Conservation (phyloP, 768 basidiomycete genomes). For the Auricularia sp. region DNA sequence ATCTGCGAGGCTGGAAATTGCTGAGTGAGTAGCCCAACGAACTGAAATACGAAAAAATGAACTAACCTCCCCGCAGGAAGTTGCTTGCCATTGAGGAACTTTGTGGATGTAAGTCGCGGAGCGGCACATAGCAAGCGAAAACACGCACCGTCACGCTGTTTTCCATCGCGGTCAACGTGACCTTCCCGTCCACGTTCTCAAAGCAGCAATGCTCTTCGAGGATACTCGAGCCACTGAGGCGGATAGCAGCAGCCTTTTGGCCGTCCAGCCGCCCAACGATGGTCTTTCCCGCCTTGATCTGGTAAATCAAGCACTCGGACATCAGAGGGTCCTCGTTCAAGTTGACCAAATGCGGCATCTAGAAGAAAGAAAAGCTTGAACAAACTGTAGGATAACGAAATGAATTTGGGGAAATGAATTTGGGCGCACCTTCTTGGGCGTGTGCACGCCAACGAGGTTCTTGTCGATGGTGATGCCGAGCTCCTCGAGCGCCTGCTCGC, state of each 20-base stretch:
- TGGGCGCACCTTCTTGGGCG: conserved; percentile 74
- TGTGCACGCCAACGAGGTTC: conserved; percentile 92
- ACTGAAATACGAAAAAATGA: neutral
- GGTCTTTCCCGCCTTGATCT: conserved; percentile 78
- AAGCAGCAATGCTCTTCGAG: conserved; percentile 88
- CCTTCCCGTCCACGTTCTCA: conserved; percentile 76
- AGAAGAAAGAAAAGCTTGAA: conserved; percentile 4
- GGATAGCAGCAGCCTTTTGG: conserved; percentile 74
- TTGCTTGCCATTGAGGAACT: conserved; percentile 95
- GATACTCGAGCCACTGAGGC: conserved; percentile 87
- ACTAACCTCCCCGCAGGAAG: conserved; percentile 50
- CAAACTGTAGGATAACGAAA: neutral
- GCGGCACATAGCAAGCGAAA: neutral
- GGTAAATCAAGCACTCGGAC: conserved; percentile 92
- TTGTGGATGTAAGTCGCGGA: conserved; percentile 8
- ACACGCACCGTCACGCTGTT: conserved; percentile 71
- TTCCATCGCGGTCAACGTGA: conserved; percentile 67
- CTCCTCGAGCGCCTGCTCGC: conserved; percentile 96
- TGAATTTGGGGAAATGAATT: neutral
- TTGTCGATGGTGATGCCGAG: conserved; percentile 97
- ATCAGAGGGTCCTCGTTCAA: conserved; percentile 92
- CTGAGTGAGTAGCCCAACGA: conserved; percentile 1
- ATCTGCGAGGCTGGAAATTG: conserved; percentile 51
- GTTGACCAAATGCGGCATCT: conserved; percentile 94
- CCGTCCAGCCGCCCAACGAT: conserved; percentile 83